These are phyloP conservation scores for Dictyostelium purpureum DNA, from an alignment of 78 protist species.

Conservation along the genomic window DNA sequence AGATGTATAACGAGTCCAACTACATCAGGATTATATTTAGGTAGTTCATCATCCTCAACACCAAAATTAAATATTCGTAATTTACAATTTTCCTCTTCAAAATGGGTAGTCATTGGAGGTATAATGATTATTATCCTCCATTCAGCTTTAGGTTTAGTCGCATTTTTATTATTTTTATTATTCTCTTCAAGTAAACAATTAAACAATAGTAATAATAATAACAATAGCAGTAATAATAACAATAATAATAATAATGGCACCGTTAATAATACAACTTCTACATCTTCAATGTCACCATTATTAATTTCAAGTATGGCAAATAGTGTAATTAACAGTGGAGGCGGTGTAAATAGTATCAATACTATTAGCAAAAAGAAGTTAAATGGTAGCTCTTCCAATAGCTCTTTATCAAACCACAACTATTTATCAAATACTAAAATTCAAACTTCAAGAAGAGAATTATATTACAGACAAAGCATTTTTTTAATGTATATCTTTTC, in stretches of 20 bases:
- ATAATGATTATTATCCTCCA: constrained; percentile 23
- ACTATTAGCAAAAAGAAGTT: constrained; percentile 29
- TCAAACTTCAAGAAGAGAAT: constrained; percentile 7
- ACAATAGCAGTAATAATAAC: background rate
- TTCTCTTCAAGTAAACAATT: constrained; percentile 10
- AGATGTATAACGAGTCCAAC: constrained; percentile 1
- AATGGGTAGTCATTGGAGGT: constrained; percentile 27
- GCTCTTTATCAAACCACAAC: background rate
- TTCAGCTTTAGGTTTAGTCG: constrained; percentile 43
- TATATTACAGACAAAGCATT: constrained; percentile 45
- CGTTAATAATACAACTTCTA: background rate
- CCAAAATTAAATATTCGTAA: constrained; percentile 19
- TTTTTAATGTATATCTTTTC: constrained; percentile 62
- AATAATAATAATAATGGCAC: background rate
- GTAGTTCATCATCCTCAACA: background rate
- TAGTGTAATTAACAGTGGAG: background rate
- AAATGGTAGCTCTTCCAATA: background rate
- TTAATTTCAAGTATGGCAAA: background rate
- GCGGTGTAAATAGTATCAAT: background rate
- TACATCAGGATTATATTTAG: background rate
- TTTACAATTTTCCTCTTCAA: constrained; percentile 54
- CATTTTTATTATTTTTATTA: constrained; percentile 27
- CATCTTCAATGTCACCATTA: background rate
- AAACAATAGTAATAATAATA: background rate
- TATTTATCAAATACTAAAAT: background rate